A percentile compares a stretch with the other conserved stretches of the same genome.
phyloP scores from a whole-genome alignment of 164 flowering plant species.

The Vitis rotundifolia region DNA sequence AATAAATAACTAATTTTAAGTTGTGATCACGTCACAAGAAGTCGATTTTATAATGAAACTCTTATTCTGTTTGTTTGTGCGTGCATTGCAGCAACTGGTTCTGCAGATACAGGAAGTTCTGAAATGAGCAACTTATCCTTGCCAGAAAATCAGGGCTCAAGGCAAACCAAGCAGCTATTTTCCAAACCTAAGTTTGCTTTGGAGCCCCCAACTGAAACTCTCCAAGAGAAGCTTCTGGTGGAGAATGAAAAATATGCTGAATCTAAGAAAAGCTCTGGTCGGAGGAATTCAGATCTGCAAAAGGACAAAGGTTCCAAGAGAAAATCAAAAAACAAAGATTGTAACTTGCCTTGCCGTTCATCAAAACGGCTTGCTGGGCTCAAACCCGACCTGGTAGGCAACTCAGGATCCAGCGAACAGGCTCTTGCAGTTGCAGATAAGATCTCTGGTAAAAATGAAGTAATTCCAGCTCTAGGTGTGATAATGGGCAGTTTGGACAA shows the following conservation, averaged over 20 bases:
- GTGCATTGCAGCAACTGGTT: neutral
- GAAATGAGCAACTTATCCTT: constrained; percentile 2
- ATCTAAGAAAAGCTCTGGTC: constrained; percentile 6
- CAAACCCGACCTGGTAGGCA: constrained; percentile 25
- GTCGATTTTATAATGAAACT: too few relatives aligned
- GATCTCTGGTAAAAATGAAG: constrained; percentile 6
- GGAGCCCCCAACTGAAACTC: neutral
- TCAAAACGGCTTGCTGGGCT: constrained; percentile 44
- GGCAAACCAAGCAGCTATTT: neutral
- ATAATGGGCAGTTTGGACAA: neutral
- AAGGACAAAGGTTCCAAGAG: constrained; percentile 3
- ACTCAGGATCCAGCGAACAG: constrained; percentile 12
- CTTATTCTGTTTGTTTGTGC: neutral
- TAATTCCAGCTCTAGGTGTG: constrained; percentile 4
- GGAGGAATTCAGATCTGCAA: neutral
- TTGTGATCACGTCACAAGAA: too few relatives aligned
- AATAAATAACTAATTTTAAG: neutral
- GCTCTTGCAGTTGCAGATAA: constrained; percentile 12
- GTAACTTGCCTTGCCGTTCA: constrained; percentile 22
- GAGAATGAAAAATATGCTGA: constrained; percentile 1
- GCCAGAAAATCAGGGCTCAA: constrained; percentile 9
- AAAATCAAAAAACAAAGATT: constrained; percentile 10
- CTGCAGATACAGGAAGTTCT: constrained; percentile 16
- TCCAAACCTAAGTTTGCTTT: neutral
- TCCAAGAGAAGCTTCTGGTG: neutral